A percentile compares a stretch with the other conserved stretches of the same genome.
Evolutionary conservation across 148 eudicot genomes (phyloP).

Genomic region (Rhododendron mucronatum): DNA sequence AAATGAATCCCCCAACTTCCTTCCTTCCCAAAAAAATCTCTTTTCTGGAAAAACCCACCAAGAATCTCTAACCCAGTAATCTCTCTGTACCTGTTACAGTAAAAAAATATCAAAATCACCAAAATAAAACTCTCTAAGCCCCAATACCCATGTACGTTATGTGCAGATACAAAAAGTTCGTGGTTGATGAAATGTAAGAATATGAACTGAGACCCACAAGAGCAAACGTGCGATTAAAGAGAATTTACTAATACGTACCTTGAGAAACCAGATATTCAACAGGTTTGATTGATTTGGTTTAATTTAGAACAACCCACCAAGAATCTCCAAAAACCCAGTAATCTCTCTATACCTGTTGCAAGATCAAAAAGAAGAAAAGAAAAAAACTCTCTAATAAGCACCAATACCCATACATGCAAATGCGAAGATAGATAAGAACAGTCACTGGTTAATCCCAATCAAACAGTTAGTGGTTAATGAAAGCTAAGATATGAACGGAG

Average conservation of each 20-base stretch:
- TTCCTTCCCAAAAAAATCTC: background rate
- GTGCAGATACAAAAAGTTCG: background rate
- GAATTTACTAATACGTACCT: background rate
- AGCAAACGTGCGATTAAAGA: background rate
- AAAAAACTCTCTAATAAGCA: background rate
- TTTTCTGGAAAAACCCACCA: background rate
- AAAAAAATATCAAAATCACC: background rate
- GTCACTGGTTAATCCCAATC: background rate
- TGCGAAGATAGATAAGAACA: background rate
- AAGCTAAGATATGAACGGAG: background rate
- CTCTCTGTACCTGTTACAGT: background rate
- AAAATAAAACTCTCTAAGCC: background rate
- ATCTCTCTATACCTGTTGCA: background rate
- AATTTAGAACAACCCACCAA: background rate
- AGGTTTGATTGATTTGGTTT: background rate
- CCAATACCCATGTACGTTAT: background rate
- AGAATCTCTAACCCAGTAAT: background rate
- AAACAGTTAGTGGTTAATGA: background rate
- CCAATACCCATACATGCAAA: background rate
- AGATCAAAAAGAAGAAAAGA: background rate
- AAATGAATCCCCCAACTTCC: constrained; percentile 1
- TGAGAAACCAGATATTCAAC: background rate
- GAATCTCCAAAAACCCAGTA: background rate
- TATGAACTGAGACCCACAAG: background rate
- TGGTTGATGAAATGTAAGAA: background rate